Conservation (phyloP, 2,329 filamentous ascomycete species). For the Teratosphaeria gauchensis region DNA sequence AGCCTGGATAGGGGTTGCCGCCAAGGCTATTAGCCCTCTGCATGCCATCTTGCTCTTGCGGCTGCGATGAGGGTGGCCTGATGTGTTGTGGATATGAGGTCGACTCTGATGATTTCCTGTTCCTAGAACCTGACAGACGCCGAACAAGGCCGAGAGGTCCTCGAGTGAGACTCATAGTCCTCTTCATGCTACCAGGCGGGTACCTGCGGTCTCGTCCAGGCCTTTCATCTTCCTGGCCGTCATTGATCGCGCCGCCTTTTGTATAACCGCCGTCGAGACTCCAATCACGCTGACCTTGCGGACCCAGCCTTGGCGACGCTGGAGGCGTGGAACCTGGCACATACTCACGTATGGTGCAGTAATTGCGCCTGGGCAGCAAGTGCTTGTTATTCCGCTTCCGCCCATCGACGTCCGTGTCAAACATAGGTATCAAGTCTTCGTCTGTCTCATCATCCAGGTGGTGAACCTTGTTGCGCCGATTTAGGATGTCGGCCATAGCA, state of each 20-base stretch:
- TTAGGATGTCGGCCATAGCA: constrained; percentile 80
- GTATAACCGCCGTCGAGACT: constrained; percentile 2
- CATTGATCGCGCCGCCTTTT: not conserved
- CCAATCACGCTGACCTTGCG: constrained; percentile 2
- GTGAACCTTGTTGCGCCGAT: constrained; percentile 76
- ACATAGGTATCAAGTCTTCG: constrained; percentile 92
- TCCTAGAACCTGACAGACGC: constrained; percentile 28
- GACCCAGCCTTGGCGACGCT: constrained; percentile 47
- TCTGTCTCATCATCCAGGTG: constrained; percentile 64
- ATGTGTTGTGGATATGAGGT: constrained; percentile 7
- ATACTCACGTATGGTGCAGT: constrained; percentile 87
- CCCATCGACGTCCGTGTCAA: constrained; percentile 78
- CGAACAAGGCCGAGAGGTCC: constrained; percentile 34
- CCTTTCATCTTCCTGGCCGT: not conserved
- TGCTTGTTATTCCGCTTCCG: constrained; percentile 85
- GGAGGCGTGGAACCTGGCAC: constrained; percentile 67
- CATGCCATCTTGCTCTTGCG: constrained; percentile 3
- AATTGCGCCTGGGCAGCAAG: constrained; percentile 82
- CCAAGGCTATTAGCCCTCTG: constrained; percentile 17
- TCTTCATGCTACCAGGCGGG: constrained; percentile 23
- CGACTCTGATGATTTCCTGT: constrained; percentile 7
- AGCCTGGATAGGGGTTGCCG: not conserved
- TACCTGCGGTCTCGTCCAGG: constrained; percentile 7
- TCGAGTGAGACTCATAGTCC: constrained; percentile 24
- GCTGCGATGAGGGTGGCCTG: constrained; percentile 8